Conservation (phyloP, 1,139 yeast species). For the Pichia sp. region DNA sequence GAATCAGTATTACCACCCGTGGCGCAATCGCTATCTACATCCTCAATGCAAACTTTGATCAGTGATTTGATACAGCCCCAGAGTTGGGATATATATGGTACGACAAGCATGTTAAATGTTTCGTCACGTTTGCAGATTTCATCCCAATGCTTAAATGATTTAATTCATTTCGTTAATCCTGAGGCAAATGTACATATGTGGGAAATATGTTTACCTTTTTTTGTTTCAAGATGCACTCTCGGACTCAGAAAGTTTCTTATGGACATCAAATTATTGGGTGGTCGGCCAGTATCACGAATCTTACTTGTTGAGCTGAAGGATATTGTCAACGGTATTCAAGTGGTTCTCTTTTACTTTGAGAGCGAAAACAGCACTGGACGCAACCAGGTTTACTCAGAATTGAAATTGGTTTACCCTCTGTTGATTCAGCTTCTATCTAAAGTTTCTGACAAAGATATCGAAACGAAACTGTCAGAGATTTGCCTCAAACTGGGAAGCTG, state of each 20-base stretch:
- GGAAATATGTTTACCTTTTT: slow-evolving; percentile 35
- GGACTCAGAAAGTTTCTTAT: slow-evolving; percentile 49
- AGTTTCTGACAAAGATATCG: background rate
- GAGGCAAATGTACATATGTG: slow-evolving; percentile 26
- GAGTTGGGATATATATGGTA: slow-evolving; percentile 43
- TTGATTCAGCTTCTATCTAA: slow-evolving; percentile 7
- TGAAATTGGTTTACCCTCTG: background rate
- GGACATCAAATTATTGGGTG: slow-evolving; percentile 48
- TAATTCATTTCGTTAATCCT: slow-evolving; percentile 36
- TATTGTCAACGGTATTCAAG: slow-evolving; percentile 32
- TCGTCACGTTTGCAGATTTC: slow-evolving; percentile 42
- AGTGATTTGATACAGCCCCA: slow-evolving; percentile 32
- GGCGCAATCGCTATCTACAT: slow-evolving; percentile 25
- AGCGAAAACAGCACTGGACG: background rate
- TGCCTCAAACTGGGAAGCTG: background rate
- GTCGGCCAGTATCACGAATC: slow-evolving; percentile 50
- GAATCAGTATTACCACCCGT: slow-evolving; percentile 28
- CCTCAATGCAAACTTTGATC: background rate
- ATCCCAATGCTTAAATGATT: slow-evolving; percentile 45
- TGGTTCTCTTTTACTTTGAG: background rate
- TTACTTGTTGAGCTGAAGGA: slow-evolving; percentile 46
- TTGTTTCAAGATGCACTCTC: slow-evolving; percentile 48
- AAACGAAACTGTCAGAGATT: background rate
- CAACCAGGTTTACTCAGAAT: background rate
- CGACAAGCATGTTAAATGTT: slow-evolving; percentile 41